Conservation (phyloP, 345 rosid genomes). For the Citrus sinensis region DNA sequence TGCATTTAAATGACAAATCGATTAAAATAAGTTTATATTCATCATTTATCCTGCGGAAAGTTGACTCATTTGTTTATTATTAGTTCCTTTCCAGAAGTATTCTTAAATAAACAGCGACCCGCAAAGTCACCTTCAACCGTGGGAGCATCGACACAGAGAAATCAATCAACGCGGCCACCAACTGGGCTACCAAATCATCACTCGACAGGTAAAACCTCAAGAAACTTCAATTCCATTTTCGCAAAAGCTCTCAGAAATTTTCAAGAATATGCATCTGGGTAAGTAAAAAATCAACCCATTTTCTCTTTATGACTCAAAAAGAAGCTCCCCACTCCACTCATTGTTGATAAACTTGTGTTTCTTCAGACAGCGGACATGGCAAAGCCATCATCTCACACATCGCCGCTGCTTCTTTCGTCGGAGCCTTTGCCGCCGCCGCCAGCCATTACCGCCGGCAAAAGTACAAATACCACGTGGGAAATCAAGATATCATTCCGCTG, state of each 20-base stretch:
- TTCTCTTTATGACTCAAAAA: background rate
- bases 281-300: background rate
- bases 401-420: constrained; percentile 29
- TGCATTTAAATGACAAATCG: no score
- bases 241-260: background rate
- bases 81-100: background rate
- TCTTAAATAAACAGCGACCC: background rate
- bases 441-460: constrained; percentile 19
- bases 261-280: background rate
- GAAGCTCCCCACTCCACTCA: background rate
- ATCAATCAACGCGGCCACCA: background rate
- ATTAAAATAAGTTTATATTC: no score
- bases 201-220: background rate
- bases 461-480: constrained; percentile 9
- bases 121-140: background rate
- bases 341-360: background rate
- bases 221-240: background rate
- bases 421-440: constrained; percentile 23
- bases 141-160: background rate
- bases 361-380: constrained; percentile 14
- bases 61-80: background rate
- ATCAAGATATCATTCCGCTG: constrained; percentile 33
- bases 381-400: constrained; percentile 18
- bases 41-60: background rate
- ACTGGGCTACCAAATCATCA: background rate